These are phyloP conservation scores for Rhododendron henanense DNA, from an alignment of 148 eudicot species.

Conservation along the genomic window DNA sequence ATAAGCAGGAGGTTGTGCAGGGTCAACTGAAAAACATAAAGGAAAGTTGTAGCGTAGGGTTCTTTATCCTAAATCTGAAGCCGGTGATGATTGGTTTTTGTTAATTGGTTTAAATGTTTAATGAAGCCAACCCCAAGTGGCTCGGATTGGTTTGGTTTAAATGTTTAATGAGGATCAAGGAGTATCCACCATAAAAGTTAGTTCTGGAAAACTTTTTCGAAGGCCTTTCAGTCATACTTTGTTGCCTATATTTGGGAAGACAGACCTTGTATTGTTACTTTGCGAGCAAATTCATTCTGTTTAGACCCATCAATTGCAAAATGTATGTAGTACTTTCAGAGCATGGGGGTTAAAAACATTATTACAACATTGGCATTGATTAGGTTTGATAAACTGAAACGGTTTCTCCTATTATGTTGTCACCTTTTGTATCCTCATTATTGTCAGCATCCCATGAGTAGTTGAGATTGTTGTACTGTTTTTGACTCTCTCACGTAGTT, in stretches of 20 bases:
- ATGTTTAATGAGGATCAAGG: not conserved
- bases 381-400: not conserved
- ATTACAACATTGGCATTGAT: not conserved
- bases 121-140: not conserved
- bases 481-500: not conserved
- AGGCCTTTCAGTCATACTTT: not conserved
- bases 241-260: not conserved
- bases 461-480: not conserved
- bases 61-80: not conserved
- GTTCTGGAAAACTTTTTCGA: not conserved
- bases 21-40: not conserved
- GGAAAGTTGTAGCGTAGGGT: not conserved
- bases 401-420: not conserved
- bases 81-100: not conserved
- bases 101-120: not conserved
- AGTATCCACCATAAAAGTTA: not conserved
- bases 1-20: not conserved
- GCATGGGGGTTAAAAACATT: not conserved
- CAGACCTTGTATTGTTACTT: not conserved
- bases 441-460: not conserved
- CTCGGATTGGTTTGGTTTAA: not conserved
- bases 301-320: not conserved
- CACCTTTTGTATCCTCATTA: not conserved
- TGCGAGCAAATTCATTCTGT: not conserved
- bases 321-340: not conserved